Percentiles rank a stretch among this genome's conserved stretches.
Conservation (phyloP, 129 eudicot species). For the Scalesia atractyloides region DNA sequence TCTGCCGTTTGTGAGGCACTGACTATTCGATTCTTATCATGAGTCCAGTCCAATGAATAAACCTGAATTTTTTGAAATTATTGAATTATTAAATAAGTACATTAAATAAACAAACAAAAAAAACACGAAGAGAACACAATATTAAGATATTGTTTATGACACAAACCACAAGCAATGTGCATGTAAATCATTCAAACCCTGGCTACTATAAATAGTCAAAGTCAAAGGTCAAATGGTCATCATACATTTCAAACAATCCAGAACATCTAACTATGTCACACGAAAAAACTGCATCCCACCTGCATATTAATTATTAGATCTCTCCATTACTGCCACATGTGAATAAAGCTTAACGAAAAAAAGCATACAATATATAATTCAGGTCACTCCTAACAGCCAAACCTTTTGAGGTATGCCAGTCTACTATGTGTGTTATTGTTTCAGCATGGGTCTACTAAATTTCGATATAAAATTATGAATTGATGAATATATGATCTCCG, state of each 20-base stretch:
- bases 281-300: too few relatives aligned
- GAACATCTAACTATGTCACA: background rate
- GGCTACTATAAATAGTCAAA: background rate
- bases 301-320: too few relatives aligned
- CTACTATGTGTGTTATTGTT: background rate
- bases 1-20: slow-evolving; percentile 97
- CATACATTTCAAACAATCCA: slow-evolving; percentile 11
- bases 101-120: background rate
- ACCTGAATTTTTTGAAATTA: slow-evolving; percentile 45
- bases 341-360: too few relatives aligned
- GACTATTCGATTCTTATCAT: slow-evolving; percentile 83
- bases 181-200: background rate
- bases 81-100: background rate
- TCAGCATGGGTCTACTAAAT: background rate
- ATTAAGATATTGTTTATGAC: background rate
- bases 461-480: background rate
- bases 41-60: slow-evolving; percentile 94
- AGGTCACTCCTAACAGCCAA: too few relatives aligned
- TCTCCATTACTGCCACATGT: too few relatives aligned
- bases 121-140: background rate
- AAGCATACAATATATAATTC: too few relatives aligned
- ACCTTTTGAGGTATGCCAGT: too few relatives aligned
- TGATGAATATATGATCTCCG: background rate
- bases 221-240: slow-evolving; percentile 18
- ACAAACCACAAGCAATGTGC: slow-evolving; percentile 12